phyloP scores from a whole-genome alignment of 352 stramenopile species.

The Phytophthora podocarpi region DNA sequence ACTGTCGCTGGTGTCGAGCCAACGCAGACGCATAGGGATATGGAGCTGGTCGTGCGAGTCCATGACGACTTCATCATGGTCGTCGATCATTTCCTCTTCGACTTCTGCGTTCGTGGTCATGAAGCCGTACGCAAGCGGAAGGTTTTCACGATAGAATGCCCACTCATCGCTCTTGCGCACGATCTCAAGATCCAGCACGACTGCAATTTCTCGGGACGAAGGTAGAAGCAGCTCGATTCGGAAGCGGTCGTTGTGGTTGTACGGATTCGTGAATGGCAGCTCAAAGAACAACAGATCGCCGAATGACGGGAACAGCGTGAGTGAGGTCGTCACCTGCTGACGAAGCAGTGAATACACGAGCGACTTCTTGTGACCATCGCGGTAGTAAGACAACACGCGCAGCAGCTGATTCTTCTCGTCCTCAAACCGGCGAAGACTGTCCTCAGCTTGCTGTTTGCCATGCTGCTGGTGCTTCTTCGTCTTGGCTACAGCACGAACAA shows the following conservation, averaged over 20 bases:
- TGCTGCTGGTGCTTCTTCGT: slow-evolving; percentile 31
- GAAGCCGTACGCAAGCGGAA: slow-evolving; percentile 60
- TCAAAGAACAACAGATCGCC: slow-evolving; percentile 90
- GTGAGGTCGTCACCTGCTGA: slow-evolving; percentile 86
- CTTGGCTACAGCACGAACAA: slow-evolving; percentile 58
- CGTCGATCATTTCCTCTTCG: slow-evolving; percentile 94
- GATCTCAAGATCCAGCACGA: slow-evolving; percentile 69
- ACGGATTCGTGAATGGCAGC: slow-evolving; percentile 90
- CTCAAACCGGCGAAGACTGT: slow-evolving; percentile 54
- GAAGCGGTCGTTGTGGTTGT: slow-evolving; percentile 91
- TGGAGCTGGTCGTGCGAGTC: slow-evolving; percentile 82
- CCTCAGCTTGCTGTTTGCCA: slow-evolving; percentile 24
- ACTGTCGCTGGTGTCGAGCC: slow-evolving; percentile 47
- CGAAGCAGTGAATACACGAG: slow-evolving; percentile 91
- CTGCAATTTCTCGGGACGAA: slow-evolving; percentile 31
- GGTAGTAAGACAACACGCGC: slow-evolving; percentile 91
- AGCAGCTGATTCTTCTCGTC: slow-evolving; percentile 87
- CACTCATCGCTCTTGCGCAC: slow-evolving; percentile 86
- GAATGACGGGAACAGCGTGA: slow-evolving; percentile 84
- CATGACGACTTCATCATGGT: slow-evolving; percentile 86
- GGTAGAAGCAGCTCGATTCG: slow-evolving; percentile 78
- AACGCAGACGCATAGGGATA: slow-evolving; percentile 90
- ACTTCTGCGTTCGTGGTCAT: slow-evolving; percentile 40
- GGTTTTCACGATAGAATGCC: slow-evolving; percentile 71
- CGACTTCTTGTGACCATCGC: slow-evolving; percentile 94